Evolutionary conservation across 129 eudicot species (phyloP), one percentile per base, ranked within the genome.

Genomic region (Cynara cardunculus): DNA sequence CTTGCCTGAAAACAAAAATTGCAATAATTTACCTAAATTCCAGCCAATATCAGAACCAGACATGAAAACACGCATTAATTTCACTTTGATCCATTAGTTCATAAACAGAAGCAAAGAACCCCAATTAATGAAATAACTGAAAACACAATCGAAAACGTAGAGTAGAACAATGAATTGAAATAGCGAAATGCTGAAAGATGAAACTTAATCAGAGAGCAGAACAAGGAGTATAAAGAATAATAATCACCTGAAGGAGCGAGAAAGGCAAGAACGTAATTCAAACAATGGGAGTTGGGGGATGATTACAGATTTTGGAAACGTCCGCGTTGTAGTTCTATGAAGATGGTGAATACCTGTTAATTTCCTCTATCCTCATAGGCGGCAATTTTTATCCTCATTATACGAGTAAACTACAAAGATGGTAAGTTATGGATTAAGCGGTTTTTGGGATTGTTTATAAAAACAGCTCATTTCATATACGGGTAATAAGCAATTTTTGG

Each of bases 281-380:
- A 53, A 79, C 76, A 21, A 53, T 46, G 78, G 11, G 18, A 37
- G 49, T 73, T 73, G 77, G 22, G 56, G 66, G 4, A 26, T 71
- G 75, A 35, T 37, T 22, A 19, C 27, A 35, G 75, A 21, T n/a
- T 35, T 34, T 41, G 13, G 28, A 35, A 71, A 9, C 44, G 39
- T 12, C 24, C 28, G 9, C 56, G 56, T 71, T 71, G 3, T 35
- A 34, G 28, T n/a, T 71, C 59, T 5, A 22, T 71, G 75, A 32
- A 56, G 77, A 21, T 73, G 77, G 66, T 73, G 65, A 56, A 56
- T 56, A n/a, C 65, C 65, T n/a, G 65, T 24, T 56, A 1, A 56
- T 56, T 56, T 64, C 69, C 27, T 64, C 26, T 7, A 7, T 73
- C 35, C 66, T 41, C 77, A 19, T 2, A 56, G 65, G 65, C 24